Evolutionary conservation across 164 flowering plant genomes (phyloP).

Genomic region (Vitis amurensis): DNA sequence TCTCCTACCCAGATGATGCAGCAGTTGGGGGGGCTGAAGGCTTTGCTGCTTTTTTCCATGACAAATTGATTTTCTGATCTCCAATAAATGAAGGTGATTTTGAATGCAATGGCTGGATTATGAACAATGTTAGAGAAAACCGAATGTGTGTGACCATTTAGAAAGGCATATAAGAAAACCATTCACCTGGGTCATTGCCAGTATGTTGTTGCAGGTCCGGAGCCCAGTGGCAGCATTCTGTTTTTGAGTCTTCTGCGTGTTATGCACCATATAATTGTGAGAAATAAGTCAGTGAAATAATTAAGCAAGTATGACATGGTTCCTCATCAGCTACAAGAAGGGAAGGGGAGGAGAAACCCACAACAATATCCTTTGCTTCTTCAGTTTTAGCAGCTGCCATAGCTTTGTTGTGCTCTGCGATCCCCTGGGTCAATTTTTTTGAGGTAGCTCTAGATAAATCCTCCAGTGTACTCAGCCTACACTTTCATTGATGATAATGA

Average conservation of each 20-base stretch:
- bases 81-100: slow-evolving; percentile 87
- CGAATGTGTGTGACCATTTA: too few species aligned
- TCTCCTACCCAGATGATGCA: slow-evolving; percentile 54
- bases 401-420: slow-evolving; percentile 81
- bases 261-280: slow-evolving; percentile 5
- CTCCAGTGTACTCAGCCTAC: slow-evolving; percentile 78
- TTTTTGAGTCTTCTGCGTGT: slow-evolving; percentile 65
- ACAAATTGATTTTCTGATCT: slow-evolving; percentile 78
- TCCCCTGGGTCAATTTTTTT: slow-evolving; percentile 85
- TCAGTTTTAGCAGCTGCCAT: slow-evolving; percentile 85
- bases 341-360: slow-evolving; percentile 36
- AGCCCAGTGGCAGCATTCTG: slow-evolving; percentile 80
- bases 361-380: slow-evolving; percentile 69
- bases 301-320: not conserved
- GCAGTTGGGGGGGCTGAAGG: slow-evolving; percentile 39
- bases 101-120: slow-evolving; percentile 63
- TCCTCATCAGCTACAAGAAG: too few species aligned
- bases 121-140: not conserved
- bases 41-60: slow-evolving; percentile 86
- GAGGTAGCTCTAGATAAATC: slow-evolving; percentile 74
- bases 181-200: slow-evolving; percentile 86
- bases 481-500: not conserved
- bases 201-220: slow-evolving; percentile 87
- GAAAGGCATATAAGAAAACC: not conserved
- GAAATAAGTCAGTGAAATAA: not conserved